Percentiles rank a stretch among this genome's conserved stretches.
Evolutionary conservation across 768 basidiomycete species (phyloP).

Genomic region (Daedaleopsis sinensis): DNA sequence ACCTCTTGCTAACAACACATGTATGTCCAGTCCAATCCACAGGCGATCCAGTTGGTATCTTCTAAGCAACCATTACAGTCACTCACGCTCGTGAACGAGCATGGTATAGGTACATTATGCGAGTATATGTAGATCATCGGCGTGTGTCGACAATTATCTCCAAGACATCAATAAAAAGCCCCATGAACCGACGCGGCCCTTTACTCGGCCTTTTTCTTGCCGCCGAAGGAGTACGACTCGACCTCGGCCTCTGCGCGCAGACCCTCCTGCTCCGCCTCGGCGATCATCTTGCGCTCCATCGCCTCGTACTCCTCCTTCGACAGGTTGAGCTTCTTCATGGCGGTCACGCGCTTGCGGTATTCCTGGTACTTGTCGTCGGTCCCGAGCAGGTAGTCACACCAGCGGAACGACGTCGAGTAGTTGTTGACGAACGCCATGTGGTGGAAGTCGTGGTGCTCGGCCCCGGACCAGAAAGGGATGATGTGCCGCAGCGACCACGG

Average conservation of each 20-base stretch:
- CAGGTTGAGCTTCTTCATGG: constrained; percentile 53
- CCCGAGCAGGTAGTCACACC: constrained; percentile 88
- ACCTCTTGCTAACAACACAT: too few relatives aligned
- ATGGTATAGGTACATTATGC: constrained; percentile 15
- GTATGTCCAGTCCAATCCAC: too few relatives aligned
- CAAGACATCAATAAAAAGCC: background rate
- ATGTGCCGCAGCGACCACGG: constrained; percentile 96
- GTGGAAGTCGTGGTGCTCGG: constrained; percentile 98
- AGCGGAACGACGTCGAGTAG: constrained; percentile 92
- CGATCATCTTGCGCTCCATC: constrained; percentile 65
- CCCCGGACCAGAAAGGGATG: constrained; percentile 95
- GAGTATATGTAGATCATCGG: constrained; percentile 17
- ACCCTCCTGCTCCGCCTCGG: constrained; percentile 76
- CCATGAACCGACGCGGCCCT: background rate
- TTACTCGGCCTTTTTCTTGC: constrained; percentile 26
- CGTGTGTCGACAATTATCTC: constrained; percentile 5
- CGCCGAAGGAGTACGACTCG: constrained; percentile 29
- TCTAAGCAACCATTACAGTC: too few relatives aligned
- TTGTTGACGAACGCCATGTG: constrained; percentile 97
- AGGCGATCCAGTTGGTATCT: too few relatives aligned
- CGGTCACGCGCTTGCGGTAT: constrained; percentile 69
- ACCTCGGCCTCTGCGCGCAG: constrained; percentile 62
- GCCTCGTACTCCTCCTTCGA: constrained; percentile 53
- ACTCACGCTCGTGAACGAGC: background rate
- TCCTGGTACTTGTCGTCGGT: constrained; percentile 90